Conservation (phyloP, 1,284 basidiomycete genomes). For the Rhodotorula sp. region DNA sequence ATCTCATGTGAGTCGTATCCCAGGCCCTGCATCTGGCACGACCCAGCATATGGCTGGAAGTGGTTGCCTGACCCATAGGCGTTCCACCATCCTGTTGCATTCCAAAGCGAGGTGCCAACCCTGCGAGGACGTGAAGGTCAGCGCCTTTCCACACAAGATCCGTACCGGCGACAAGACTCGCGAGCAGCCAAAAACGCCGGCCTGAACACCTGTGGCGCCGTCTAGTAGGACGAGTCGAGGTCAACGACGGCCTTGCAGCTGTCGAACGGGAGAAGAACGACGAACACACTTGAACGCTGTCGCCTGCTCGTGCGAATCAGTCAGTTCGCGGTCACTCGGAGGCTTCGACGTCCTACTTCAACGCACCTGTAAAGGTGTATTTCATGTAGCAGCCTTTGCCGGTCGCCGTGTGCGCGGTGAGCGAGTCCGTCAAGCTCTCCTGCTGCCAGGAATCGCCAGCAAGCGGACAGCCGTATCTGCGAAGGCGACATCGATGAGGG, state of each 20-base stretch:
- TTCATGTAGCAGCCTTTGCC: constrained; percentile 17
- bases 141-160: too few relatives aligned
- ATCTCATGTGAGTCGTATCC: constrained; percentile 23
- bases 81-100: constrained; percentile 20
- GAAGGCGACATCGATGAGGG: too few relatives aligned
- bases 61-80: neutral
- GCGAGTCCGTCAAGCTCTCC: constrained; percentile 4
- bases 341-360: too few relatives aligned
- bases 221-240: too few relatives aligned
- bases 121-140: neutral
- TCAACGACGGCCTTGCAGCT: too few relatives aligned
- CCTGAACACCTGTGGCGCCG: constrained; percentile 9
- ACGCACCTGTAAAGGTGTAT: constrained; percentile 14
- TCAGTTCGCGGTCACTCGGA: neutral
- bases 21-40: constrained; percentile 11
- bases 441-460: constrained; percentile 11
- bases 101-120: neutral
- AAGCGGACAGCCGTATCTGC: constrained; percentile 18
- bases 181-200: constrained; percentile 23
- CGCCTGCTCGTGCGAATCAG: neutral
- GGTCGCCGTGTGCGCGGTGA: constrained; percentile 14
- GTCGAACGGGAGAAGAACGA: neutral
- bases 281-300: constrained; percentile 22
- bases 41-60: constrained; percentile 15
- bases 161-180: neutral